Base-by-base conservation (phyloP, 2,329 filamentous ascomycete genomes). In the Exophiala viscosa region DNA sequence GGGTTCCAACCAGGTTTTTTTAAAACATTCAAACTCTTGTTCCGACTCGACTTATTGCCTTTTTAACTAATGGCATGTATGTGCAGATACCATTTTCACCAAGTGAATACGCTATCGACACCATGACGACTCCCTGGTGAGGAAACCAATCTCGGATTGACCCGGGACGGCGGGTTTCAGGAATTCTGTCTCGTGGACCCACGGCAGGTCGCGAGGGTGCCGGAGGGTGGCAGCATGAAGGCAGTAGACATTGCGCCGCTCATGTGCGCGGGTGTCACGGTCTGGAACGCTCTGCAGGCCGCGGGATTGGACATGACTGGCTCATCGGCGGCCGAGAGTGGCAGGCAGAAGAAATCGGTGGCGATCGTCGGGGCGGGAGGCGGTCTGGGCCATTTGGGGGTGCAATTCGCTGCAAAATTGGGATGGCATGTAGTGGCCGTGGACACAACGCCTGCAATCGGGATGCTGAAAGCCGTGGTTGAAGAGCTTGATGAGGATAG, bases 191-290 rank as follows among this genome's bases (percentile, higher is more conserved):
- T 64, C 18, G 63, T 60, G 2, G 63, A 65, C 53, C 49, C 55
- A 35, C 39, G 63, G 40, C 62, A 64, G 53, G 57, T 62, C 3
- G 60, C 54, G 31, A 41, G 45, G 45, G 63, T 45, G 32, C 72
- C 69, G 2, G 62, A 66, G 1, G 47, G 40, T 11, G 52, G 42
- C 9, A 46, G 44, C 1, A 60, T 75, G 60, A 62, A 60, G 1
- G 63, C 68, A 3, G 67, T 69, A 3, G 68, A 75, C 7, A 65
- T 70, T 1, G 70, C 72, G 4, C 67, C 68, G 17, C 59, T 75
- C 39, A 74, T 75, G 71, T 74, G 71, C 45, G 71, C 72, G 3
- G 71, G 72, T 1, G 64, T 74, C n/a, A 74, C 71, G 14, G 66
- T 75, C 7, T 74, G 69, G 49, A 67, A 66, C 1, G 71, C 73